Percentiles rank a stretch among this genome's conserved stretches.
These are phyloP conservation scores for Aureobasidium uvarum DNA, from an alignment of 2,329 filamentous ascomycete genomes.

Conservation along the genomic window DNA sequence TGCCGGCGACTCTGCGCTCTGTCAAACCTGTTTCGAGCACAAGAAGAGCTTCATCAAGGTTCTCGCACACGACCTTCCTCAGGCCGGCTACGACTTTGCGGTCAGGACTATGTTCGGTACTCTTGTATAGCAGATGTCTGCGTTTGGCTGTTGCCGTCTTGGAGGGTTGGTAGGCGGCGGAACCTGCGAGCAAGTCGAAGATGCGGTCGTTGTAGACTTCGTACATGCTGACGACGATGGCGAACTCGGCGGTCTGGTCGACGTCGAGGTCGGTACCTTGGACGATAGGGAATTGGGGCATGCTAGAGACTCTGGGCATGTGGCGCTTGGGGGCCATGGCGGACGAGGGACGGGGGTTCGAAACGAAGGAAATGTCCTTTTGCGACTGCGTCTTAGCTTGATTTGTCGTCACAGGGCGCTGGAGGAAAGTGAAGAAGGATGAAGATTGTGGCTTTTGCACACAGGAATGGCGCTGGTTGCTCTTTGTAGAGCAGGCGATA, in stretches of 20 bases:
- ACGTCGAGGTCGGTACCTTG: slow-evolving; percentile 65
- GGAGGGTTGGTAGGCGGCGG: slow-evolving; percentile 53
- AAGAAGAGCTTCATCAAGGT: slow-evolving; percentile 77
- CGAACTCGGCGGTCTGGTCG: slow-evolving; percentile 73
- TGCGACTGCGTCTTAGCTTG: slow-evolving; percentile 25
- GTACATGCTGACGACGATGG: slow-evolving; percentile 93
- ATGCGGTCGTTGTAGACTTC: slow-evolving; percentile 99
- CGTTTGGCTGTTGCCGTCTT: slow-evolving; percentile 53
- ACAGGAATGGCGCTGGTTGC: slow-evolving; percentile 2
- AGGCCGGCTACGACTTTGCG: slow-evolving; percentile 93
- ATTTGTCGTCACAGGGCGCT: slow-evolving; percentile 15
- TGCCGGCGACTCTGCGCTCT: slow-evolving; percentile 83
- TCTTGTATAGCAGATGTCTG: slow-evolving; percentile 86
- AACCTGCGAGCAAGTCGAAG: slow-evolving; percentile 78
- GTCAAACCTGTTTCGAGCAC: slow-evolving; percentile 86
- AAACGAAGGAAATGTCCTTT: slow-evolving; percentile 41
- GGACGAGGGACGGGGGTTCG: slow-evolving; percentile 31
- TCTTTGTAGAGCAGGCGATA: background rate
- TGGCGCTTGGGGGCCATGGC: slow-evolving; percentile 52
- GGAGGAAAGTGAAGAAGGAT: slow-evolving; percentile 24
- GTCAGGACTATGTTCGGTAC: slow-evolving; percentile 81
- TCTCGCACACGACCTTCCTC: slow-evolving; percentile 83
- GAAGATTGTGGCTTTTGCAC: background rate
- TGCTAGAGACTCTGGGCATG: slow-evolving; percentile 65
- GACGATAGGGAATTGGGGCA: slow-evolving; percentile 74